Conservation (phyloP, 1,284 basidiomycete species). For the Pascua sp. region DNA sequence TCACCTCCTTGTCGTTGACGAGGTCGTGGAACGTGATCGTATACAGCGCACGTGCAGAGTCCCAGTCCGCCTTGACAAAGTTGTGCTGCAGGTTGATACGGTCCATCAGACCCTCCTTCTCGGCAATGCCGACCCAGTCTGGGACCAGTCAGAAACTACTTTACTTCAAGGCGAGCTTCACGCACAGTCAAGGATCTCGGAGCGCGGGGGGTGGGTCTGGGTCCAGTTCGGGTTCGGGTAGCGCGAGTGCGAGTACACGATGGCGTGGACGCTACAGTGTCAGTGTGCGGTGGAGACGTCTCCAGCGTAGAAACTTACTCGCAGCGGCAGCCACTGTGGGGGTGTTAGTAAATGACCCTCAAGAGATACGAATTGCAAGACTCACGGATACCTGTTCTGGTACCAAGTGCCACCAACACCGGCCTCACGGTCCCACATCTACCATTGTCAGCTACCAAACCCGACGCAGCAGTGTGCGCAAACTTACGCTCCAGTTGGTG, state of each 20-base stretch:
- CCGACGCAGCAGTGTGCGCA: too few species aligned
- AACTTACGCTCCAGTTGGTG: conserved; percentile 13
- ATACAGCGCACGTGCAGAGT: conserved; percentile 9
- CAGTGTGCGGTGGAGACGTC: not conserved
- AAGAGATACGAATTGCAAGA: not conserved
- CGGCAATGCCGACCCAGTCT: conserved; percentile 20
- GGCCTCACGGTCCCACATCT: conserved; percentile 33
- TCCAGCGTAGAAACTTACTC: conserved; percentile 22
- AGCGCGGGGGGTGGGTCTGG: conserved; percentile 14
- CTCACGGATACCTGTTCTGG: conserved; percentile 23
- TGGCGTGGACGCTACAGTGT: conserved; percentile 15
- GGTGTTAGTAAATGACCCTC: not conserved
- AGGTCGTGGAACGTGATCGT: conserved; percentile 15
- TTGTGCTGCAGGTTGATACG: conserved; percentile 15
- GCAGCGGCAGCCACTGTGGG: conserved; percentile 33
- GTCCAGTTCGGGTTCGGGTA: conserved; percentile 18
- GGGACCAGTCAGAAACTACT: not conserved
- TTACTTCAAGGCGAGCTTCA: not conserved
- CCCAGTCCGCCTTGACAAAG: conserved; percentile 18
- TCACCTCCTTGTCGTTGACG: conserved; percentile 10
- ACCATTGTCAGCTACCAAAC: not conserved
- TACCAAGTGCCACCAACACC: conserved; percentile 32
- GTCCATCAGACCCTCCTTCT: conserved; percentile 14
- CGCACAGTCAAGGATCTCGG: conserved; percentile 18
- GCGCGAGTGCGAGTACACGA: conserved; percentile 17